phyloP scores from a whole-genome alignment of 805 yeast genomes.

The Torulaspora indica region DNA sequence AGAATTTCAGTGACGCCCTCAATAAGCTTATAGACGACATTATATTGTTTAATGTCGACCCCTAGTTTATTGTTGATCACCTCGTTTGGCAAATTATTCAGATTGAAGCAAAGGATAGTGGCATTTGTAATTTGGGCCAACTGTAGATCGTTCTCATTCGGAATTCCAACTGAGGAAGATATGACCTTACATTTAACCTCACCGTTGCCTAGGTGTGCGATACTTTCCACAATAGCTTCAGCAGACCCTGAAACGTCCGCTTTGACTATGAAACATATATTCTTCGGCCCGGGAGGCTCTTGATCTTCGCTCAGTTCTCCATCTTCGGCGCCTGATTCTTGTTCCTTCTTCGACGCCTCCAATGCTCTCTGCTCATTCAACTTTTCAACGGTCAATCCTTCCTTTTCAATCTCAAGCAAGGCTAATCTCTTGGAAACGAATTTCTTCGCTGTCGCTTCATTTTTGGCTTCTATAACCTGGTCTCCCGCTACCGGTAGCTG shows the following conservation, averaged over 20 bases:
- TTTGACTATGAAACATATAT: constrained; percentile 64
- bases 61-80: constrained; percentile 52
- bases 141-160: constrained; percentile 61
- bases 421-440: constrained; percentile 63
- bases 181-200: constrained; percentile 71
- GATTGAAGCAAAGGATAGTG: constrained; percentile 71
- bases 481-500: constrained; percentile 91
- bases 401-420: constrained; percentile 53
- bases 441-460: constrained; percentile 69
- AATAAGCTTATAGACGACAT: constrained; percentile 80
- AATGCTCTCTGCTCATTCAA: constrained; percentile 63
- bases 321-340: constrained; percentile 35
- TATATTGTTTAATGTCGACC: constrained; percentile 57
- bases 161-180: constrained; percentile 71
- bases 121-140: constrained; percentile 70
- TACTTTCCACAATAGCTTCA: constrained; percentile 84
- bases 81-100: constrained; percentile 57
- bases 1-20: constrained; percentile 73
- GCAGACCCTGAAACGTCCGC: constrained; percentile 94
- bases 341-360: constrained; percentile 47
- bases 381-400: constrained; percentile 59
- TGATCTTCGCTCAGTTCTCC: constrained; percentile 28
- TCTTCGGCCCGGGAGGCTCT: constrained; percentile 23
- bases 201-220: constrained; percentile 78
- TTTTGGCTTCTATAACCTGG: constrained; percentile 67